Evolutionary conservation across 352 stramenopile genomes (phyloP), one percentile per base, ranked within the genome.

Genomic region (Phytopythium kandeliae): DNA sequence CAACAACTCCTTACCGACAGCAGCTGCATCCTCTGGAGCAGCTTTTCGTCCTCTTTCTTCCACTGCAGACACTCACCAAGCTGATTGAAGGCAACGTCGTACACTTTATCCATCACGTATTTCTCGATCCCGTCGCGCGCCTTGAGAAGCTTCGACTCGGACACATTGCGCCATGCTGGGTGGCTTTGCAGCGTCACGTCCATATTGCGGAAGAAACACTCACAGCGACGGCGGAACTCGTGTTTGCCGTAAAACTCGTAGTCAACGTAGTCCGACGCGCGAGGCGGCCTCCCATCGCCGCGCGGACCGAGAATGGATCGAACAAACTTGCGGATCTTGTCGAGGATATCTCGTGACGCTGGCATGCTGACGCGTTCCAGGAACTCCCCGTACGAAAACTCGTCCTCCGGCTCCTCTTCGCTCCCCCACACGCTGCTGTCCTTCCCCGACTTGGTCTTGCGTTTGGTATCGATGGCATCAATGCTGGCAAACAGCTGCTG

Each of bases 71-170:
- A 91, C 47, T 85, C 69, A 13, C 74, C 60, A 12, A 91, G 51
- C 24, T 87, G 68, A 53, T 83, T 80, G 44, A 95, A 86, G 28
- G 84, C 82, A 26, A 94, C 77, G 49, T 89, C 66, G 1, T 74
- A 73, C 16, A 97, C 60, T 50, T 95, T 93, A 54, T 92, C 83
- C 83, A 97, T 95, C 16, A 97, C 81, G 50, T 96, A 96, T 54
- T 96, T 96, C 60, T 97, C 89, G 37, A 97, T 78, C 1, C 86
- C 74, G 51, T 96, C 83, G 10, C 89, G 75, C 6, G 76, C 86
- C 47, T 78, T 86, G 3, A 58, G 26, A 2, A 95, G 53, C 26
- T 67, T 88, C 3, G 62, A 33, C 42, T 94, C 83, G 3, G 77
- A 85, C 0, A 58, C 69, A 53, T 89, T 69, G 7, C 78, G 63